Percentiles rank a stretch among this genome's conserved stretches.
Evolutionary conservation across 306 rosid genomes (phyloP).

Genomic region (Rosa multiflora): DNA sequence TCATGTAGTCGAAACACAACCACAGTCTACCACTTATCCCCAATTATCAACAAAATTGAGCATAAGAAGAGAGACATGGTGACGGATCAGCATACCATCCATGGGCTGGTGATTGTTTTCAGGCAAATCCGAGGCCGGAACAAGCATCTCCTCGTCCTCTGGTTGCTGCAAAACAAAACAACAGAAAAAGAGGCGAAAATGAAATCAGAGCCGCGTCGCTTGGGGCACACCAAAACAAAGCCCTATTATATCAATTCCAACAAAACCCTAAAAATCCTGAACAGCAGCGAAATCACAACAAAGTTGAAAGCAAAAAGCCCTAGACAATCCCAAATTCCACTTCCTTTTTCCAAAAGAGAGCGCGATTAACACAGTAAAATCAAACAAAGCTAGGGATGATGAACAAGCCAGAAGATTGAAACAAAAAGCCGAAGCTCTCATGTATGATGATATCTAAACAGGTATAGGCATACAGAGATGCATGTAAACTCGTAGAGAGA

Average conservation of each 20-base stretch:
- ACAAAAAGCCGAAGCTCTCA: constrained; percentile 23
- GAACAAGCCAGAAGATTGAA: background rate
- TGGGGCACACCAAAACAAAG: constrained; percentile 44
- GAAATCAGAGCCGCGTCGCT: constrained; percentile 27
- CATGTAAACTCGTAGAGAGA: constrained; percentile 1
- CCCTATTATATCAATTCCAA: constrained; percentile 26
- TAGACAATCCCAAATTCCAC: constrained; percentile 23
- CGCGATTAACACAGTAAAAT: constrained; percentile 20
- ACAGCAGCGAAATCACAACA: constrained; percentile 32
- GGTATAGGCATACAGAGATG: constrained; percentile 1
- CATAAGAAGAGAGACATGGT: background rate
- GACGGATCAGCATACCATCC: constrained; percentile 66
- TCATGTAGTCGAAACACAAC: background rate
- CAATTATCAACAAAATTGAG: constrained; percentile 16
- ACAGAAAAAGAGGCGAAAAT: constrained; percentile 5
- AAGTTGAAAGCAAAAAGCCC: constrained; percentile 47
- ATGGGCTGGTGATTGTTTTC: constrained; percentile 82
- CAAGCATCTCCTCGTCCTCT: constrained; percentile 96
- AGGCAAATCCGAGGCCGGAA: constrained; percentile 70
- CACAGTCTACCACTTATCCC: background rate
- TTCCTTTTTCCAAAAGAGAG: background rate
- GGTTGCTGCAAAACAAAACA: constrained; percentile 52
- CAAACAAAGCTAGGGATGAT: background rate
- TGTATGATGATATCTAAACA: constrained; percentile 23
- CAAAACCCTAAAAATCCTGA: constrained; percentile 40